phyloP scores from a whole-genome alignment of 1,139 yeast genomes.

The Debaryomycetaceae sp. region DNA sequence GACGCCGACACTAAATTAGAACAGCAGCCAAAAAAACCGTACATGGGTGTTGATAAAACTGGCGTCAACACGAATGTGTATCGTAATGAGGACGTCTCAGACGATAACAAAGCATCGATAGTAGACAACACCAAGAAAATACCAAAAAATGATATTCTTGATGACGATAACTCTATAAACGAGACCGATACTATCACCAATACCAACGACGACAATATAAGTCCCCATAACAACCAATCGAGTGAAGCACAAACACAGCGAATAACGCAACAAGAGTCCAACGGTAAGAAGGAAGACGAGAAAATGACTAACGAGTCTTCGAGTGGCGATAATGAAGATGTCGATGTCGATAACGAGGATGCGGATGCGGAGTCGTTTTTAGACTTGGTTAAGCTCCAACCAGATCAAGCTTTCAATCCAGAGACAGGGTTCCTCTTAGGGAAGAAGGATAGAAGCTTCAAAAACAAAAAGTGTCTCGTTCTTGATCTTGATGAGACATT shows the following conservation, averaged over 20 bases:
- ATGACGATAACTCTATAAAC: constrained; percentile 40
- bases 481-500: constrained; percentile 93
- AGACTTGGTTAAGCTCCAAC: constrained; percentile 62
- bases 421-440: constrained; percentile 66
- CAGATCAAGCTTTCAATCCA: constrained; percentile 61
- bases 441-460: constrained; percentile 26
- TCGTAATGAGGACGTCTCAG: constrained; percentile 2
- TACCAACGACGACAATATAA: constrained; percentile 30
- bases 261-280: constrained; percentile 1
- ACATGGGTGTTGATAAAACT: background rate
- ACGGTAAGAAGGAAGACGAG: constrained; percentile 5
- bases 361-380: constrained; percentile 32
- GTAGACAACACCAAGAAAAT: constrained; percentile 9
- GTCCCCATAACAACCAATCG: constrained; percentile 8
- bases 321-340: constrained; percentile 18
- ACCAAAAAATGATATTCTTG: constrained; percentile 22
- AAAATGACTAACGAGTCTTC: constrained; percentile 14
- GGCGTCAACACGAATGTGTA: background rate
- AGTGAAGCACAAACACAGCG: constrained; percentile 1
- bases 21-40: constrained; percentile 1
- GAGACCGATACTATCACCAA: constrained; percentile 46
- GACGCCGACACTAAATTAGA: constrained; percentile 28
- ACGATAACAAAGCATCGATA: constrained; percentile 2
- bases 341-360: constrained; percentile 13
- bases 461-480: constrained; percentile 77